Conservation (phyloP, 2,329 filamentous ascomycete genomes). For the Dactylellina haptotyla region DNA sequence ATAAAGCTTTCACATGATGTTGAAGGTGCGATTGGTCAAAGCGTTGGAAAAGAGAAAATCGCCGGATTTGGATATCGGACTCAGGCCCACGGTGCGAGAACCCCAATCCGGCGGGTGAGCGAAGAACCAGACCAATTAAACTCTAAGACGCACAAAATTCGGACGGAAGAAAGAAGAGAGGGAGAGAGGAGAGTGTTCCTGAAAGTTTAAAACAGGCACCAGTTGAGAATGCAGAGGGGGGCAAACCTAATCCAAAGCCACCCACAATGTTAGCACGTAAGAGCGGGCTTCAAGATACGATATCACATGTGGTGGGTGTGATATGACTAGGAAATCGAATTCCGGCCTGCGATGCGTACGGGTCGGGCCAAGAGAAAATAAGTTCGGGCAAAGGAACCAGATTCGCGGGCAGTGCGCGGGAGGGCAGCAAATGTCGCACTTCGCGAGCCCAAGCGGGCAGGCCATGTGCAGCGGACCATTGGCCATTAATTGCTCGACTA, state of each 20-base stretch:
- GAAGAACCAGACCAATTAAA: not conserved
- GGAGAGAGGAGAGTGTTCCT: slow-evolving; percentile 6
- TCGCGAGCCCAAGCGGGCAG: slow-evolving; percentile 13
- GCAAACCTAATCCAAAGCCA: not conserved
- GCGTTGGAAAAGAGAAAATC: too few relatives aligned
- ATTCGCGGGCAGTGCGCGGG: slow-evolving; percentile 4
- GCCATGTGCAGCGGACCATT: slow-evolving; percentile 49
- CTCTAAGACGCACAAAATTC: not conserved
- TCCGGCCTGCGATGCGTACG: too few relatives aligned
- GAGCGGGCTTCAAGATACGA: not conserved
- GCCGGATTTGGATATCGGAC: slow-evolving; percentile 44
- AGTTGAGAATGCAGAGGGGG: too few relatives aligned
- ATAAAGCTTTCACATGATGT: too few relatives aligned
- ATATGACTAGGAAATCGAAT: too few relatives aligned
- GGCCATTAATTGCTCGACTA: slow-evolving; percentile 24
- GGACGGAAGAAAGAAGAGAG: not conserved
- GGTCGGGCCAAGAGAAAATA: not conserved
- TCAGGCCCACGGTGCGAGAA: slow-evolving; percentile 6
- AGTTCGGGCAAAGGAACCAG: not conserved
- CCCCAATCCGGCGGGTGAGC: slow-evolving; percentile 28
- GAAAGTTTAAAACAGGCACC: slow-evolving; percentile 39
- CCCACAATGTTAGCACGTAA: not conserved
- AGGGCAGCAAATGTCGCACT: not conserved
- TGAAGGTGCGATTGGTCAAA: too few relatives aligned
- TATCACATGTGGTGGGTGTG: too few relatives aligned